These are phyloP conservation scores for Yamadazyma diddensiae DNA, from an alignment of 1,139 yeast species.

Conservation along the genomic window DNA sequence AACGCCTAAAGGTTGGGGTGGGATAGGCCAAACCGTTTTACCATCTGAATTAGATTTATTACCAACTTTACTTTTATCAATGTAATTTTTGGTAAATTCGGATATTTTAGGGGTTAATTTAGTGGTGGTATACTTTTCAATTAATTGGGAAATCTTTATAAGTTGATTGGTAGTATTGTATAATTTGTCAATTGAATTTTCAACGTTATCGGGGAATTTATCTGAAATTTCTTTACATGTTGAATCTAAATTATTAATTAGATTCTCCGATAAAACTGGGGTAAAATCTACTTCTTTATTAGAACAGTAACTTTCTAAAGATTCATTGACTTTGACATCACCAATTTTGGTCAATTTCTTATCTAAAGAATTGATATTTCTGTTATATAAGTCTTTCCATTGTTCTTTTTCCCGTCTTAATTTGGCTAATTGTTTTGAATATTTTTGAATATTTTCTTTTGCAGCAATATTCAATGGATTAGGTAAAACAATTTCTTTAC, in stretches of 20 bases:
- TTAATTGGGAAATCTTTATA: conserved; percentile 19
- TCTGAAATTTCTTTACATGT: conserved; percentile 9
- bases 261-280: conserved; percentile 5
- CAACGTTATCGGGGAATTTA: conserved; percentile 17
- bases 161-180: conserved; percentile 22
- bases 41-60: neutral
- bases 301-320: conserved; percentile 11
- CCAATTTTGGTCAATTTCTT: conserved; percentile 13
- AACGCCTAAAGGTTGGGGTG: conserved; percentile 16
- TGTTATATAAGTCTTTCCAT: conserved; percentile 41
- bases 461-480: conserved; percentile 59
- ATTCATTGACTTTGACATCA: conserved; percentile 7
- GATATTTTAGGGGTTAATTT: conserved; percentile 19
- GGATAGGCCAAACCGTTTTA: conserved; percentile 17
- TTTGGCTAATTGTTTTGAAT: conserved; percentile 40
- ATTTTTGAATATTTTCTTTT: conserved; percentile 41
- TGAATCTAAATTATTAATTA: conserved; percentile 7
- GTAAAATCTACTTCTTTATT: conserved; percentile 3
- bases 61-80: conserved; percentile 14
- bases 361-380: conserved; percentile 20
- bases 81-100: conserved; percentile 18
- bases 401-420: conserved; percentile 45
- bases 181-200: conserved; percentile 22
- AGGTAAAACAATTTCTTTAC: conserved; percentile 37
- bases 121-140: conserved; percentile 15